Evolutionary conservation across 805 yeast genomes (phyloP).

Genomic region (Barnettozyma californica): DNA sequence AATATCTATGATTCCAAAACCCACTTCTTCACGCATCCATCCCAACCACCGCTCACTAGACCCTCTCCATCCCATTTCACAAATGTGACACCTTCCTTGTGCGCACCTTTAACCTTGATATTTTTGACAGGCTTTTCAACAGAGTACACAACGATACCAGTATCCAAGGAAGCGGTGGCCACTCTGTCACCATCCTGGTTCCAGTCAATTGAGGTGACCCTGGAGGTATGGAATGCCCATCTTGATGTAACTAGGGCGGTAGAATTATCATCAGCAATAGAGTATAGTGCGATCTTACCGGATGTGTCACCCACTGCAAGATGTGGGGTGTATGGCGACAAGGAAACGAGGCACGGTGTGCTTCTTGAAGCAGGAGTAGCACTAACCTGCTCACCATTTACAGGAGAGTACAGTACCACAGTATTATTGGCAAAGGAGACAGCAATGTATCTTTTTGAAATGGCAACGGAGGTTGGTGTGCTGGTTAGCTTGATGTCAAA

Average conservation of each 20-base stretch:
- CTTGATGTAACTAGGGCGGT: slow-evolving; percentile 67
- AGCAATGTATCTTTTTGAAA: slow-evolving; percentile 36
- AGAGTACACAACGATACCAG: slow-evolving; percentile 73
- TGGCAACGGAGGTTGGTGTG: slow-evolving; percentile 42
- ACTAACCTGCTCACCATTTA: slow-evolving; percentile 20
- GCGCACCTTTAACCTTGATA: slow-evolving; percentile 70
- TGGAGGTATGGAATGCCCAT: slow-evolving; percentile 94
- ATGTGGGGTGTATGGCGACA: slow-evolving; percentile 63
- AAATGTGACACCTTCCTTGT: slow-evolving; percentile 78
- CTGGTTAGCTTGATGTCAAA: slow-evolving; percentile 30
- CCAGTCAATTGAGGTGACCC: slow-evolving; percentile 77
- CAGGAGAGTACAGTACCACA: slow-evolving; percentile 35
- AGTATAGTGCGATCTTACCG: slow-evolving; percentile 79
- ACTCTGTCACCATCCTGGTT: slow-evolving; percentile 63
- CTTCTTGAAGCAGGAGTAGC: slow-evolving; percentile 48
- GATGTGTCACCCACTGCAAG: slow-evolving; percentile 82
- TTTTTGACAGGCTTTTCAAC: slow-evolving; percentile 75
- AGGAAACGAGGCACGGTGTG: slow-evolving; percentile 54
- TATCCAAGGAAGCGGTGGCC: slow-evolving; percentile 80
- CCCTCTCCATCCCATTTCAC: slow-evolving; percentile 59
- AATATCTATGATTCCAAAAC: slow-evolving; percentile 19
- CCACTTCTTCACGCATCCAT: slow-evolving; percentile 81
- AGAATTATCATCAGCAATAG: slow-evolving; percentile 37
- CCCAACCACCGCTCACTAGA: slow-evolving; percentile 71
- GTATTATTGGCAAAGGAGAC: slow-evolving; percentile 41